phyloP scores from a whole-genome alignment of 164 flowering plant species.

The Vitis rupestris region DNA sequence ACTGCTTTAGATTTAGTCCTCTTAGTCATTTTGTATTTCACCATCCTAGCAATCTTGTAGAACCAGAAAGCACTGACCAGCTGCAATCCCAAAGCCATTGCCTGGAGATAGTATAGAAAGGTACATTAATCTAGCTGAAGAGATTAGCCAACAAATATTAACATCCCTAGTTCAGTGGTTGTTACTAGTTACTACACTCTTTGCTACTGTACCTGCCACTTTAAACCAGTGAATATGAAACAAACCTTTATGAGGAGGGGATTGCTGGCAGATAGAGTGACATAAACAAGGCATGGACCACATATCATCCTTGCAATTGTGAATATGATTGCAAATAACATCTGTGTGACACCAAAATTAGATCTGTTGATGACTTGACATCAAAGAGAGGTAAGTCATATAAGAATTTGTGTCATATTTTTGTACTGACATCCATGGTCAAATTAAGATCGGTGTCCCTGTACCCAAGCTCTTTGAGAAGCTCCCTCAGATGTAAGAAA shows the following conservation, averaged over 20 bases:
- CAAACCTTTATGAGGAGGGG: slow-evolving; percentile 78
- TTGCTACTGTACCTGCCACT: too few relatives aligned
- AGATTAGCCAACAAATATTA: too few relatives aligned
- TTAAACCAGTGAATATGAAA: too few relatives aligned
- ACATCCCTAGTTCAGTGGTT: too few relatives aligned
- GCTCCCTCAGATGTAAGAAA: slow-evolving; percentile 80
- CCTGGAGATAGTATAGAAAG: slow-evolving; percentile 33
- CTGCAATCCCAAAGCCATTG: slow-evolving; percentile 80
- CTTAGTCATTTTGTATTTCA: slow-evolving; percentile 55
- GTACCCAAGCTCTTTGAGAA: slow-evolving; percentile 88
- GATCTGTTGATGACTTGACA: background rate
- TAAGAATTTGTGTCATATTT: background rate
- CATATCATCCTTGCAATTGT: slow-evolving; percentile 70
- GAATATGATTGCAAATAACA: slow-evolving; percentile 68
- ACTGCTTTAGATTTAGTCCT: slow-evolving; percentile 26
- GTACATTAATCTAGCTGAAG: background rate
- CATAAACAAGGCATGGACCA: slow-evolving; percentile 72
- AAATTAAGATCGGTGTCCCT: slow-evolving; percentile 80
- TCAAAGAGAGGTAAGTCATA: background rate
- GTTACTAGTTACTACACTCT: too few relatives aligned
- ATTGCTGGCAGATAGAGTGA: slow-evolving; percentile 63
- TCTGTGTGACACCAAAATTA: slow-evolving; percentile 32
- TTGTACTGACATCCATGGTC: slow-evolving; percentile 71
- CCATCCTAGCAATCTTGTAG: slow-evolving; percentile 85
- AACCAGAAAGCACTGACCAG: slow-evolving; percentile 90